A percentile compares a stretch with the other conserved stretches of the same genome.
phyloP scores from a whole-genome alignment of 1,139 yeast genomes.

The Candida neerlandica region DNA sequence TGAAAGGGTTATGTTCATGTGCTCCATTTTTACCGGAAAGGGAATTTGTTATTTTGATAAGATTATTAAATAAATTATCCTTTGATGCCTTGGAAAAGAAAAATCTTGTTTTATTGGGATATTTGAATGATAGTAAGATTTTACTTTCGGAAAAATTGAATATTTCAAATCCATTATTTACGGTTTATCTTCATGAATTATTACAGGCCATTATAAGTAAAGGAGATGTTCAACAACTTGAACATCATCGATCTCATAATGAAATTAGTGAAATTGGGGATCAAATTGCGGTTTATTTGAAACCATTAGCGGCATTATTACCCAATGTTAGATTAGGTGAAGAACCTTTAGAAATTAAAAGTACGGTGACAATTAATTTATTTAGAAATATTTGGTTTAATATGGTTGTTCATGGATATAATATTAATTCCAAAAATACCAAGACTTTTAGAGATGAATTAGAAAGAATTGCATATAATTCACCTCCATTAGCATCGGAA shows the following conservation, averaged over 20 bases:
- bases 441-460: conserved; percentile 50
- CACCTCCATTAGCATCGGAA: conserved; percentile 94
- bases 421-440: conserved; percentile 59
- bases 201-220: conserved; percentile 68
- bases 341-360: conserved; percentile 38
- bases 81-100: conserved; percentile 37
- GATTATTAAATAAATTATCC: conserved; percentile 45
- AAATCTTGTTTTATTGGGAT: conserved; percentile 34
- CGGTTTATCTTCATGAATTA: conserved; percentile 63
- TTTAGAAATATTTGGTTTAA: conserved; percentile 95
- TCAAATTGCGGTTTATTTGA: conserved; percentile 67
- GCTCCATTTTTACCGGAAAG: conserved; percentile 61
- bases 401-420: conserved; percentile 88
- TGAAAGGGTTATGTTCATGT: conserved; percentile 60
- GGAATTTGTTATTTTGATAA: conserved; percentile 58
- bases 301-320: conserved; percentile 74
- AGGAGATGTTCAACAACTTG: conserved; percentile 81
- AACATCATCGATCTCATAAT: conserved; percentile 79
- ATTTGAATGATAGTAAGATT: conserved; percentile 51
- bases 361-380: conserved; percentile 51
- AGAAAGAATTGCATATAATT: conserved; percentile 74
- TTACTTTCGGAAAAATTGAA: conserved; percentile 52
- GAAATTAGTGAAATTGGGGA: conserved; percentile 73
- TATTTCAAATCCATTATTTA: conserved; percentile 51
- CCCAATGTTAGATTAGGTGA: conserved; percentile 56